Conservation (phyloP, 1,139 yeast genomes). For the Chernovozyma aurita region DNA sequence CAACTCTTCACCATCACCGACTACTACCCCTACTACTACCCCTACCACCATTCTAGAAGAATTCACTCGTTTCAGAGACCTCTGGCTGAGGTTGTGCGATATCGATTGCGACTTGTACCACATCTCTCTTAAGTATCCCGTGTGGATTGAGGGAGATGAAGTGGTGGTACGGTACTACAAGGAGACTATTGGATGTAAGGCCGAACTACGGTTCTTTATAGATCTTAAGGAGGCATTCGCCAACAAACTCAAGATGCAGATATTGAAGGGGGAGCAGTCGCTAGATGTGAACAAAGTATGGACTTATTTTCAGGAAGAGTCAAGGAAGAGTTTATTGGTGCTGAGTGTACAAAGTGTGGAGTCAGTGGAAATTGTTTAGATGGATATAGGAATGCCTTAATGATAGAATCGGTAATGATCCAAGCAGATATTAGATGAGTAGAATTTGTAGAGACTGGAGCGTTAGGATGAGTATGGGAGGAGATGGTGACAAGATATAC, state of each 20-base stretch:
- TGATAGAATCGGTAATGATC: too few species aligned
- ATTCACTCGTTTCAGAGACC: background rate
- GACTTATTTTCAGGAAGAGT: conserved; percentile 2
- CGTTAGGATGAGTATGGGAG: too few species aligned
- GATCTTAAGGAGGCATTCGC: background rate
- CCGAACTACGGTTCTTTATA: conserved; percentile 1
- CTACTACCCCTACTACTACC: too few species aligned
- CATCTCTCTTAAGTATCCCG: conserved; percentile 26
- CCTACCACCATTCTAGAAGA: background rate
- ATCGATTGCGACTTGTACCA: conserved; percentile 27
- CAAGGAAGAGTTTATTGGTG: conserved; percentile 1
- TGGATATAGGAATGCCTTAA: too few species aligned
- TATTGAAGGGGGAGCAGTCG: background rate
- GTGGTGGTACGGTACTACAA: conserved; percentile 3
- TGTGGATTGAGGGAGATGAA: conserved; percentile 10
- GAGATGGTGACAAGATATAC: too few species aligned
- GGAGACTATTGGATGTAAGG: conserved; percentile 1
- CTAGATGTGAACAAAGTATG: conserved; percentile 1
- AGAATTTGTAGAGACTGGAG: too few species aligned
- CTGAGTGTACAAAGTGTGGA: too few species aligned
- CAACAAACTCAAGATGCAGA: background rate
- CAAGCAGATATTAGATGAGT: too few species aligned
- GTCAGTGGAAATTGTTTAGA: too few species aligned
- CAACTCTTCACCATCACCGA: too few species aligned
- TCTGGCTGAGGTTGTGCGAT: conserved; percentile 18